Evolutionary conservation across 768 basidiomycete genomes (phyloP).

Genomic region (Tricholoma saponaceum): DNA sequence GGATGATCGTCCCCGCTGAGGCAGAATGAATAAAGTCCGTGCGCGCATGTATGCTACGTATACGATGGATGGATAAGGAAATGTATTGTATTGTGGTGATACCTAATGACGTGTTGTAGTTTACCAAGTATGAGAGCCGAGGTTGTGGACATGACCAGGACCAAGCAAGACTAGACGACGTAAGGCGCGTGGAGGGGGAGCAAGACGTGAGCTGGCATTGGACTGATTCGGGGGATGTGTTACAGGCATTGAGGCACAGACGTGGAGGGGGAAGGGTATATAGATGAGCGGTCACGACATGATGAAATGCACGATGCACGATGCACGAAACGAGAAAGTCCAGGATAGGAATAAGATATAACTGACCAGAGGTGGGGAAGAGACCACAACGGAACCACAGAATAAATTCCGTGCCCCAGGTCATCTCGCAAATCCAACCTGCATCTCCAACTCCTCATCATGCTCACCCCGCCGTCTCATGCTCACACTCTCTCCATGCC

Average conservation of each 20-base stretch:
- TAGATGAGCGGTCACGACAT: not conserved
- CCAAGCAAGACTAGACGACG: not conserved
- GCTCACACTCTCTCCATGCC: conserved; percentile 8
- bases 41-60: not conserved
- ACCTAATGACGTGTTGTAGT: not conserved
- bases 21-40: not conserved
- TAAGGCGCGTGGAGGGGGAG: not conserved
- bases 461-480: conserved; percentile 20
- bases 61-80: not conserved
- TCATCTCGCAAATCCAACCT: conserved; percentile 33
- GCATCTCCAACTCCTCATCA: conserved; percentile 31
- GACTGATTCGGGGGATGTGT: not conserved
- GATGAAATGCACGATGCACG: not conserved
- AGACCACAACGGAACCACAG: not conserved
- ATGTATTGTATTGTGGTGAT: not conserved
- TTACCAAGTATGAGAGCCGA: not conserved
- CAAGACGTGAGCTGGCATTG: not conserved
- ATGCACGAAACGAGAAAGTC: not conserved
- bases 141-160: not conserved
- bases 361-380: not conserved
- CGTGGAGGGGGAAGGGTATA: not conserved
- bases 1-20: too few relatives aligned
- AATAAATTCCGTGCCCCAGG: not conserved
- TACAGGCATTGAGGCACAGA: not conserved
- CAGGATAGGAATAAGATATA: not conserved